Percentiles rank a stretch among this genome's conserved stretches.
These are phyloP conservation scores for Microstegium vimineum DNA, from an alignment of 176 grass and related monocot species.

Conservation along the genomic window DNA sequence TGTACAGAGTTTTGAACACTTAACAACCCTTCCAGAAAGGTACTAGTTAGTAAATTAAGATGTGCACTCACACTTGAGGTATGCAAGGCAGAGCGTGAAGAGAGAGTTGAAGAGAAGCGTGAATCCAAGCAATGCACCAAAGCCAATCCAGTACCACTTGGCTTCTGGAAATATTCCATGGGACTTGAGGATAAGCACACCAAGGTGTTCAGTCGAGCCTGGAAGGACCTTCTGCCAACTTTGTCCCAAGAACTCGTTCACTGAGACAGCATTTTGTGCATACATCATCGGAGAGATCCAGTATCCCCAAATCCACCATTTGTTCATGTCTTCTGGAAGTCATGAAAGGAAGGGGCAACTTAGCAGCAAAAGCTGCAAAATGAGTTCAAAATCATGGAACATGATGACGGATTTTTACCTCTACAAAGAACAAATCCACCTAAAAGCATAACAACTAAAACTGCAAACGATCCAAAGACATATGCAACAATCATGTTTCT, in stretches of 20 bases:
- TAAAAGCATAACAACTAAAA: slow-evolving; percentile 15
- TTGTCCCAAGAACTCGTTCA: slow-evolving; percentile 5
- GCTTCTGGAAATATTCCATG: slow-evolving; percentile 6
- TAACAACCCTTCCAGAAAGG: background rate
- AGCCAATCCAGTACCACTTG: slow-evolving; percentile 10
- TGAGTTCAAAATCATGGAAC: background rate
- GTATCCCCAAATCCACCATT: slow-evolving; percentile 11
- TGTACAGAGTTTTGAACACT: background rate
- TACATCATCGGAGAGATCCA: background rate
- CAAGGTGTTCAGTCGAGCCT: background rate
- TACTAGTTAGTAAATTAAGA: background rate
- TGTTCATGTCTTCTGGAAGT: slow-evolving; percentile 7
- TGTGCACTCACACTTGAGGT: slow-evolving; percentile 5
- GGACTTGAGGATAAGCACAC: slow-evolving; percentile 1
- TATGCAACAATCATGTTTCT: slow-evolving; percentile 46
- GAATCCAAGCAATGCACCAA: slow-evolving; percentile 11
- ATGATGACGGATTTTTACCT: background rate
- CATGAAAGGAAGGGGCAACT: background rate
- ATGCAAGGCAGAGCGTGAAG: slow-evolving; percentile 1
- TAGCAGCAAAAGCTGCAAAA: background rate
- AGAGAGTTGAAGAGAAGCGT: background rate
- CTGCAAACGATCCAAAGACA: slow-evolving; percentile 27
- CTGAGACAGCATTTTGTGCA: background rate
- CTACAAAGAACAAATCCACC: slow-evolving; percentile 21
- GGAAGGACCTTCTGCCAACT: background rate